A percentile compares a stretch with the other conserved stretches of the same genome.
Evolutionary conservation across 192 early-diverging fungal species (phyloP).

Genomic region (Bifiguratus adelaidae): DNA sequence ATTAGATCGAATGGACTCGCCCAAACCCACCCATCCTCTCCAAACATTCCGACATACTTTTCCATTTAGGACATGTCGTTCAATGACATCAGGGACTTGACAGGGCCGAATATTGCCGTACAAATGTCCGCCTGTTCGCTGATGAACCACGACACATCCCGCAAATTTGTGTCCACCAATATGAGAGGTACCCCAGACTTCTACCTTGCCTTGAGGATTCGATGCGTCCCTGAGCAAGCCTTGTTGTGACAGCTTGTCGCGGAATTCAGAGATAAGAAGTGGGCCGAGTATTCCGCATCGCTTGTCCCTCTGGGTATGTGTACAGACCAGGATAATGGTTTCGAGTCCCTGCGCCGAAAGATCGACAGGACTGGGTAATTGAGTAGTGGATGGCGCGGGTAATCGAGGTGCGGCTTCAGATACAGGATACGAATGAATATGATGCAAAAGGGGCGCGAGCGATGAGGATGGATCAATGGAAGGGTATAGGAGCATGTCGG

Average conservation of each 20-base stretch:
- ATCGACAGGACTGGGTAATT: too few relatives aligned
- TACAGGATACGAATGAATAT: too few relatives aligned
- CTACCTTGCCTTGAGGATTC: conserved; percentile 18
- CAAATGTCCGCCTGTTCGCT: conserved; percentile 16
- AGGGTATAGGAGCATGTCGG: conserved; percentile 9
- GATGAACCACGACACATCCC: conserved; percentile 47
- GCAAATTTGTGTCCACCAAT: conserved; percentile 61
- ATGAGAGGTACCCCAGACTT: conserved; percentile 35
- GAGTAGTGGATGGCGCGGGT: background rate
- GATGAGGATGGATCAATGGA: conserved; percentile 4
- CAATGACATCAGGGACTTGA: conserved; percentile 15
- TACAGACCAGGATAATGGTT: conserved; percentile 46
- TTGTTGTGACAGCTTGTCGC: too few relatives aligned
- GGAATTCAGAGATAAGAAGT: conserved; percentile 43
- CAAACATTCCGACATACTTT: conserved; percentile 20
- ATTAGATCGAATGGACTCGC: too few relatives aligned
- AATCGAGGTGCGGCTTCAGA: background rate
- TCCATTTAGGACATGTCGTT: conserved; percentile 17
- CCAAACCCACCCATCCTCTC: conserved; percentile 16
- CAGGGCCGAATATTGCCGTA: conserved; percentile 27
- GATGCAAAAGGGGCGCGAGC: too few relatives aligned
- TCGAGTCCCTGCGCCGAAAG: too few relatives aligned
- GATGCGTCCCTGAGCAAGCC: too few relatives aligned
- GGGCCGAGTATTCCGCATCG: conserved; percentile 54
- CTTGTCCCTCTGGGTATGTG: conserved; percentile 50